Evolutionary conservation across 2,329 filamentous ascomycete genomes (phyloP).

Genomic region (Aspergillus niger): DNA sequence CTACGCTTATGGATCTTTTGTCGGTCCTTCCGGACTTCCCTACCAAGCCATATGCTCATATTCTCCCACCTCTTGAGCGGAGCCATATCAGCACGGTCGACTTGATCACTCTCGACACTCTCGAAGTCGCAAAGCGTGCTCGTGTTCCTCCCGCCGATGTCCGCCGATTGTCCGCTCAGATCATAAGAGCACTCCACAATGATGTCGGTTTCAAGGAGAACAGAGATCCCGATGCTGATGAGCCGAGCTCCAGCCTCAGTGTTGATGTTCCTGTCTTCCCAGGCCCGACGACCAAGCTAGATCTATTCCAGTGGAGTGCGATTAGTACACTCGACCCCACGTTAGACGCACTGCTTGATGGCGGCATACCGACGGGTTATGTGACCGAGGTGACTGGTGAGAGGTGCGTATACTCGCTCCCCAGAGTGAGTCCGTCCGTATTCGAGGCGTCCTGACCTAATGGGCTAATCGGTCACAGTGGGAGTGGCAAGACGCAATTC

Average conservation of each 20-base stretch:
- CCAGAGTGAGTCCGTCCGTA: neutral
- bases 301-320: constrained; percentile 50
- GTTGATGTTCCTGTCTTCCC: constrained; percentile 22
- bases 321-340: constrained; percentile 79
- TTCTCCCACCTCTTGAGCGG: constrained; percentile 78
- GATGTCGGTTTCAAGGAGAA: constrained; percentile 55
- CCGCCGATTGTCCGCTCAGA: constrained; percentile 68
- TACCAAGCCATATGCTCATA: constrained; percentile 67
- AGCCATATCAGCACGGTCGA: constrained; percentile 77
- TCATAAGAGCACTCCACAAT: constrained; percentile 67
- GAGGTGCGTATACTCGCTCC: constrained; percentile 55
- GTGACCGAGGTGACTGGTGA: constrained; percentile 91
- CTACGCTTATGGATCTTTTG: constrained; percentile 66
- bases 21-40: constrained; percentile 80
- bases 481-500: constrained; percentile 92
- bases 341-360: constrained; percentile 71
- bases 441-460: neutral
- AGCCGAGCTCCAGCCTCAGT: constrained; percentile 27
- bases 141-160: constrained; percentile 79
- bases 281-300: constrained; percentile 32
- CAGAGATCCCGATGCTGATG: constrained; percentile 12
- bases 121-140: constrained; percentile 83
- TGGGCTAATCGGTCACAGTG: constrained; percentile 51
- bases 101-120: constrained; percentile 77
- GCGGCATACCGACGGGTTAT: constrained; percentile 78